Base-by-base conservation (phyloP, 345 rosid species). In the Bretschneidera sinensis region DNA sequence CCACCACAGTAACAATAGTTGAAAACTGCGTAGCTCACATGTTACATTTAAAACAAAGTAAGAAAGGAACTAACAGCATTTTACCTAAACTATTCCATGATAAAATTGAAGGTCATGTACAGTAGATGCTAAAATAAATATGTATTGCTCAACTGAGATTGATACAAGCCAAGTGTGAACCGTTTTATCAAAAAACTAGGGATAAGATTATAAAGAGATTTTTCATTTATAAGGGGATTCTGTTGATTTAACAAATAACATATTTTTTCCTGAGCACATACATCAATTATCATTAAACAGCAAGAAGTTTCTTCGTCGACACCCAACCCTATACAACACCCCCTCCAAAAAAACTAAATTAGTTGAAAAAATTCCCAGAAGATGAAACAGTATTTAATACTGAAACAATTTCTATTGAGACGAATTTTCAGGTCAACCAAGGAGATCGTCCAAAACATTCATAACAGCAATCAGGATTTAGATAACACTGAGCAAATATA, bases 401-500 rank as follows among this genome's bases (percentile, higher is more conserved):
- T 53, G 28, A 35, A 35, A 35, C 14, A 35, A 35, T 35, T 35
- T 35, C 43, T n/a, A 35, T 35, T 35, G 43, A 35, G 43, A 6
- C 14, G 43, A 35, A 35, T 6, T 35, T 35, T 63, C 54, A 68
- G 48, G 53, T 51, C 55, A 63, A 35, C 60, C 34, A 39, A 52
- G 20, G 55, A 22, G 49, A 5, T n/a, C n/a, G n/a, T n/a, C n/a
- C n/a, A n/a, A n/a, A n/a, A n/a, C n/a, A n/a, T n/a, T n/a, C n/a
- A n/a, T n/a, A n/a, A n/a, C n/a, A n/a, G n/a, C n/a, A n/a, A n/a
- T n/a, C n/a, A n/a, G n/a, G n/a, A n/a, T n/a, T n/a, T n/a, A n/a
- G n/a, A n/a, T n/a, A n/a, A n/a, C n/a, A n/a, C n/a, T n/a, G n/a
- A n/a, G n/a, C n/a, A n/a, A n/a, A n/a, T n/a, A n/a, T n/a, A n/a